phyloP scores from a whole-genome alignment of 1,139 yeast species.

The Yamadazyma trypodendri region DNA sequence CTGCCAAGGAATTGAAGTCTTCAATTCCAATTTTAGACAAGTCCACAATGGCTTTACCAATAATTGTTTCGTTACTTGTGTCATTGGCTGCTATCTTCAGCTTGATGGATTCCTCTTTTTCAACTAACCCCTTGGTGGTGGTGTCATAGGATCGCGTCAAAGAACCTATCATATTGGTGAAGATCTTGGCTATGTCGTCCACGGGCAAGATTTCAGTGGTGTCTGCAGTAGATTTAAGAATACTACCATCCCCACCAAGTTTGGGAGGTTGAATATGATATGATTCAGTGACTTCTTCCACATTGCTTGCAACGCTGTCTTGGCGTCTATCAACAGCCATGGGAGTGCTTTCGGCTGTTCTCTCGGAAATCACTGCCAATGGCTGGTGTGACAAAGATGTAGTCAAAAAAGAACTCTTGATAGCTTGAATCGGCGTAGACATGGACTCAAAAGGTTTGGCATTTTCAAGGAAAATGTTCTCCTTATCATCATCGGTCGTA shows the following conservation, averaged over 20 bases:
- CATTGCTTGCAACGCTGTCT: constrained; percentile 1
- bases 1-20: constrained; percentile 24
- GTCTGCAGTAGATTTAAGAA: constrained; percentile 14
- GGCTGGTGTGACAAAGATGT: constrained; percentile 24
- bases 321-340: constrained; percentile 9
- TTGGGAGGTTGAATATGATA: constrained; percentile 37
- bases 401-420: constrained; percentile 13
- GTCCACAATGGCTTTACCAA: constrained; percentile 17
- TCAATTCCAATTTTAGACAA: constrained; percentile 25
- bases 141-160: constrained; percentile 40
- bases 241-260: constrained; percentile 31
- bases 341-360: constrained; percentile 35
- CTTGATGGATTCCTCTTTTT: constrained; percentile 17
- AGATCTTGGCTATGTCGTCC: constrained; percentile 7
- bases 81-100: constrained; percentile 13
- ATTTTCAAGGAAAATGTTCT: constrained; percentile 39
- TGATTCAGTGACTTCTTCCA: constrained; percentile 9
- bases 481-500: constrained; percentile 38
- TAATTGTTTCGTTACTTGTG: constrained; percentile 18
- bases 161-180: constrained; percentile 35
- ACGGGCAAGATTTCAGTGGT: constrained; percentile 5
- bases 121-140: constrained; percentile 23
- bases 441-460: constrained; percentile 24
- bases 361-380: constrained; percentile 40
- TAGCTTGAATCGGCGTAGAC: constrained; percentile 32